These are phyloP conservation scores for Pseudogymnoascus sp. DNA, from an alignment of 2,329 filamentous ascomycete species.

Conservation along the genomic window DNA sequence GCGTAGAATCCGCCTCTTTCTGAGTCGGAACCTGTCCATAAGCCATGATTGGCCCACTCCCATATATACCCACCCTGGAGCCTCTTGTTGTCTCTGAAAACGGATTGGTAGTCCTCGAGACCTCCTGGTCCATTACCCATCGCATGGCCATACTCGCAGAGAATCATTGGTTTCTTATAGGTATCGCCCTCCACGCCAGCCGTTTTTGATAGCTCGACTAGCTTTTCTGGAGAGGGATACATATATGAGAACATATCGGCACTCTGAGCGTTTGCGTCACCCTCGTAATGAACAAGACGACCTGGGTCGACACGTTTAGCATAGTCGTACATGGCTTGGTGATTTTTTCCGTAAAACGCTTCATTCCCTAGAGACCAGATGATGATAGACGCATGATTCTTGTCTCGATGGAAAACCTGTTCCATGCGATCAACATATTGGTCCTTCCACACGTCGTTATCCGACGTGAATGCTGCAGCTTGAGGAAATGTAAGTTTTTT, in stretches of 20 bases:
- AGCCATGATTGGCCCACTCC: constrained; percentile 57
- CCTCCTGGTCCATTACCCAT: constrained; percentile 70
- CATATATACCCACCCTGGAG: constrained; percentile 41
- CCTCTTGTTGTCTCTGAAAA: constrained; percentile 36
- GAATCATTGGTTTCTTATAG: constrained; percentile 45
- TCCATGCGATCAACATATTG: constrained; percentile 60
- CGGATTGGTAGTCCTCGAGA: constrained; percentile 58
- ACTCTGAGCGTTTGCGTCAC: constrained; percentile 40
- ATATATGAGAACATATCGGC: constrained; percentile 49
- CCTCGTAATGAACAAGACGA: constrained; percentile 49
- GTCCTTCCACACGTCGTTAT: constrained; percentile 51
- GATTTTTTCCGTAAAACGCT: constrained; percentile 62
- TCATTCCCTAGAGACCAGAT: constrained; percentile 70
- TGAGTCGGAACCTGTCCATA: constrained; percentile 35
- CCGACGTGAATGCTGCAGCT: constrained; percentile 49
- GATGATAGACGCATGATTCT: constrained; percentile 62
- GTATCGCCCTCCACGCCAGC: constrained; percentile 17
- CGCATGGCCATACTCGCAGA: constrained; percentile 51
- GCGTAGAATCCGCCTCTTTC: constrained; percentile 40
- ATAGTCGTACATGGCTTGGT: constrained; percentile 56
- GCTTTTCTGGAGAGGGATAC: constrained; percentile 39
- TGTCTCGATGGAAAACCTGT: constrained; percentile 58
- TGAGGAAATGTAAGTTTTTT: constrained; percentile 46
- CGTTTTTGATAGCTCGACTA: constrained; percentile 22
- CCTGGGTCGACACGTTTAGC: constrained; percentile 40